A percentile compares a stretch with the other conserved stretches of the same genome.
These are phyloP conservation scores for Fusarium cicatricum DNA, from an alignment of 2,329 filamentous ascomycete species.

Conservation along the genomic window DNA sequence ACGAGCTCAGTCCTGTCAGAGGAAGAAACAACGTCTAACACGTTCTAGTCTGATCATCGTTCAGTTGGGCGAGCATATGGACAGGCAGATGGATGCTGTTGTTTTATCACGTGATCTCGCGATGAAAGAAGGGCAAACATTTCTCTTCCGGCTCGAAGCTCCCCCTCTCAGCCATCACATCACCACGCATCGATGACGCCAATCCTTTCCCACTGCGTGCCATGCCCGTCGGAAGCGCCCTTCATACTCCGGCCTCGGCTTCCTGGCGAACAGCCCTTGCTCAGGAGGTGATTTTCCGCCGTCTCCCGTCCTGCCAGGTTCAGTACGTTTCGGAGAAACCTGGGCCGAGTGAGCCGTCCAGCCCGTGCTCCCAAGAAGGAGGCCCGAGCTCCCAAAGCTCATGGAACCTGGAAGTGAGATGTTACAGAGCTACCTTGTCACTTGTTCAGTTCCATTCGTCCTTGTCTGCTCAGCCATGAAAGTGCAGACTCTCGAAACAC, in stretches of 20 bases:
- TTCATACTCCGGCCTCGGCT: conserved; percentile 15
- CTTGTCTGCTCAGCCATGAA: conserved; percentile 17
- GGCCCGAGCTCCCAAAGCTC: conserved; percentile 22
- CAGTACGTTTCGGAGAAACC: conserved; percentile 27
- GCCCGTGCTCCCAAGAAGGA: background rate
- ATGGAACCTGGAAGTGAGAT: conserved; percentile 20
- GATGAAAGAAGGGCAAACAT: too few species aligned
- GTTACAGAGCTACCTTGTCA: conserved; percentile 15
- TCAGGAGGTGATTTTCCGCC: background rate
- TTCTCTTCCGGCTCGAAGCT: background rate
- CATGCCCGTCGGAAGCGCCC: background rate
- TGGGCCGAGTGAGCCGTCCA: conserved; percentile 15
- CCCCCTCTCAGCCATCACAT: conserved; percentile 18
- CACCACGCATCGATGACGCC: conserved; percentile 30
- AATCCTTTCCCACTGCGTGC: background rate
- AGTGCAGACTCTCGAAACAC: background rate
- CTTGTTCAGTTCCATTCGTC: conserved; percentile 24
- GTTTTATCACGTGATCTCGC: too few species aligned
- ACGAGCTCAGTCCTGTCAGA: too few species aligned
- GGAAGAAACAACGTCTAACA: too few species aligned
- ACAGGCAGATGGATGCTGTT: too few species aligned
- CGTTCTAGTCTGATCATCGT: too few species aligned
- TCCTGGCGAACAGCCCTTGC: background rate
- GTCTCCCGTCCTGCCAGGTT: background rate
- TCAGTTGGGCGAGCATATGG: too few species aligned